Evolutionary conservation across 108 stramenopile genomes (phyloP).

Genomic region (Discostella pseudostelligera): DNA sequence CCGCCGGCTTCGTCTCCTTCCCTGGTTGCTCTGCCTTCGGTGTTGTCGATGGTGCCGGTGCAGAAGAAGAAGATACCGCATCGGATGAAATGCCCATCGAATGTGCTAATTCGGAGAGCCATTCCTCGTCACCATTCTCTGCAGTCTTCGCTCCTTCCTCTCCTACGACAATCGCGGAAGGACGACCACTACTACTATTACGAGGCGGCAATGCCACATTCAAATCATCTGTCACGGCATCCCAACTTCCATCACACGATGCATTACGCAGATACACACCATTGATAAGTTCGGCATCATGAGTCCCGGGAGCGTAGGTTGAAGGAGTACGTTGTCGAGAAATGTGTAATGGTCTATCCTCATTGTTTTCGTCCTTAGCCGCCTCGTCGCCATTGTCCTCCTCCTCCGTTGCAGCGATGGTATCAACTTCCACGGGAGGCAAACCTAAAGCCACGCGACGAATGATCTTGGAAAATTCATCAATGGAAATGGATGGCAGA

Average conservation of each 20-base stretch:
- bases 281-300: slow-evolving; percentile 79
- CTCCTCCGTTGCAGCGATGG: neutral
- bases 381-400: neutral
- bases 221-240: slow-evolving; percentile 72
- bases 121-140: slow-evolving; percentile 64
- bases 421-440: slow-evolving; percentile 19
- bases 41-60: neutral
- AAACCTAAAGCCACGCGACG: slow-evolving; percentile 40
- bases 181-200: neutral
- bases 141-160: slow-evolving; percentile 2
- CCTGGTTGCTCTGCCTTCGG: slow-evolving; percentile 20
- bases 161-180: neutral
- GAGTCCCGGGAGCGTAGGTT: slow-evolving; percentile 57
- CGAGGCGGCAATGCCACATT: slow-evolving; percentile 64
- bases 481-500: slow-evolving; percentile 29
- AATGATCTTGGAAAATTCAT: slow-evolving; percentile 30
- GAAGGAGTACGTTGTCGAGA: slow-evolving; percentile 13
- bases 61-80: slow-evolving; percentile 18
- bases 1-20: slow-evolving; percentile 19
- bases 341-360: slow-evolving; percentile 3
- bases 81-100: slow-evolving; percentile 57
- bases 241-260: slow-evolving; percentile 82
- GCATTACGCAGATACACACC: slow-evolving; percentile 74
- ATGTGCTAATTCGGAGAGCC: slow-evolving; percentile 71
- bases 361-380: slow-evolving; percentile 2